Percentiles rank a stretch among this genome's conserved stretches.
These are phyloP conservation scores for Aureobasidium sp. DNA, from an alignment of 2,329 filamentous ascomycete species.

Conservation along the genomic window DNA sequence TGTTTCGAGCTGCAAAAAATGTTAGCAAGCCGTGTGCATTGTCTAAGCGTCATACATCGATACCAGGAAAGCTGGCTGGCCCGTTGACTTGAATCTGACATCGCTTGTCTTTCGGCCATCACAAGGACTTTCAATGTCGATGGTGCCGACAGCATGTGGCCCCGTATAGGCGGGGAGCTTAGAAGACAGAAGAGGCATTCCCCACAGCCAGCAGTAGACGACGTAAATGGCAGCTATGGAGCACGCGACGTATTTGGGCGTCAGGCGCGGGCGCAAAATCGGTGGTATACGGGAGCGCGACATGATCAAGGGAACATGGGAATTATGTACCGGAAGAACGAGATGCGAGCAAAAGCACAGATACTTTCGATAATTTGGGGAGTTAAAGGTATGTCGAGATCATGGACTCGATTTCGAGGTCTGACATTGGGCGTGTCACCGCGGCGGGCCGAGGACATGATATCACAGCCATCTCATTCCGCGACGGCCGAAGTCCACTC, in stretches of 20 bases:
- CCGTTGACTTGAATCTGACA: conserved; percentile 29
- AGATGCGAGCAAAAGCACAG: neutral
- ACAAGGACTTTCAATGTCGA: conserved; percentile 35
- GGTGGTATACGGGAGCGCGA: conserved; percentile 1
- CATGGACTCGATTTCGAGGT: neutral
- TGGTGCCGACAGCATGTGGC: conserved; percentile 32
- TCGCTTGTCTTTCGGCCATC: conserved; percentile 27
- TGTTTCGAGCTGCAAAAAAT: conserved; percentile 26
- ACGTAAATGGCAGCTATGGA: conserved; percentile 19
- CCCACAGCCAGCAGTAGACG: conserved; percentile 29
- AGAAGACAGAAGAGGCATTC: conserved; percentile 33
- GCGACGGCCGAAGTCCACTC: neutral
- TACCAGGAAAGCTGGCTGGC: conserved; percentile 32
- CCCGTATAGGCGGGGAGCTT: conserved; percentile 36
- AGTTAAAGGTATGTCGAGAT: neutral
- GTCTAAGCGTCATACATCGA: neutral
- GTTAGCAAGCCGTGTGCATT: conserved; percentile 1
- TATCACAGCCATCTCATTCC: neutral
- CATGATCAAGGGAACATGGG: neutral
- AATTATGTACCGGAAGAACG: neutral
- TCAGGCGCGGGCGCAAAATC: conserved; percentile 16
- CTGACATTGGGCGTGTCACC: neutral
- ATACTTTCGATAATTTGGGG: neutral
- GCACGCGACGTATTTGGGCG: conserved; percentile 15
- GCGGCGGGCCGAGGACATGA: neutral